These are phyloP conservation scores for Diddensiella caesifluorescens DNA, from an alignment of 805 yeast species.

Conservation along the genomic window DNA sequence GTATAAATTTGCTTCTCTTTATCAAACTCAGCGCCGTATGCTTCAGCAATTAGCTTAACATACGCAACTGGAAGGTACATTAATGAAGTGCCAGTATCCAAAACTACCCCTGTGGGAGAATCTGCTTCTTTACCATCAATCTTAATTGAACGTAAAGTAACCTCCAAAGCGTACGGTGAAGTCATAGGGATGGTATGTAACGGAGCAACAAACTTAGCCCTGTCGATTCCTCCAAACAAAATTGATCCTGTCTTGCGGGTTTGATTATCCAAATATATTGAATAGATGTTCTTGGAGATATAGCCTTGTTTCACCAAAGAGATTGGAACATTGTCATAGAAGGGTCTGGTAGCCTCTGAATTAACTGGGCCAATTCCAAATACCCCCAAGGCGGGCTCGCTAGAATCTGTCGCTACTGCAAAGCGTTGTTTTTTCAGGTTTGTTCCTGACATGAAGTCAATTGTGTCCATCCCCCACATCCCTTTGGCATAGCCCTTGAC, in stretches of 20 bases:
- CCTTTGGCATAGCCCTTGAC: constrained; percentile 51
- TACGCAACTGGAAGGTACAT: constrained; percentile 42
- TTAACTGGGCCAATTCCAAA: constrained; percentile 23
- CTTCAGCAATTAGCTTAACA: constrained; percentile 31
- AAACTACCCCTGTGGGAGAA: constrained; percentile 31
- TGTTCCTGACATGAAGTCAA: constrained; percentile 44
- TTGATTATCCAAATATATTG: constrained; percentile 50
- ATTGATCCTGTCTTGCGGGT: constrained; percentile 43
- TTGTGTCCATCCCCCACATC: constrained; percentile 44
- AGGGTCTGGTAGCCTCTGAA: constrained; percentile 17
- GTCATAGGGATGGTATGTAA: constrained; percentile 18
- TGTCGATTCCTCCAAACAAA: constrained; percentile 70
- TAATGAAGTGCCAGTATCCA: constrained; percentile 55
- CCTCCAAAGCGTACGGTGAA: constrained; percentile 17
- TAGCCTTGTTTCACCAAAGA: constrained; percentile 53
- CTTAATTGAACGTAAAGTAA: constrained; percentile 21
- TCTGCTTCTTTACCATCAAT: constrained; percentile 14
- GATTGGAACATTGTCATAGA: constrained; percentile 59
- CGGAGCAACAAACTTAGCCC: constrained; percentile 38
- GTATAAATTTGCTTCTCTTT: constrained; percentile 37
- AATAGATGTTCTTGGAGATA: constrained; percentile 52
- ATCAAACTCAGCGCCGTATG: constrained; percentile 40
- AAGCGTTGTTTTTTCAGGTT: constrained; percentile 49
- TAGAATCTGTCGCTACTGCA: constrained; percentile 70
- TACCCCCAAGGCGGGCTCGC: constrained; percentile 26